Evolutionary conservation across 2,329 filamentous ascomycete genomes (phyloP), one percentile per base, ranked within the genome.

Genomic region (Trichoderma sp.): DNA sequence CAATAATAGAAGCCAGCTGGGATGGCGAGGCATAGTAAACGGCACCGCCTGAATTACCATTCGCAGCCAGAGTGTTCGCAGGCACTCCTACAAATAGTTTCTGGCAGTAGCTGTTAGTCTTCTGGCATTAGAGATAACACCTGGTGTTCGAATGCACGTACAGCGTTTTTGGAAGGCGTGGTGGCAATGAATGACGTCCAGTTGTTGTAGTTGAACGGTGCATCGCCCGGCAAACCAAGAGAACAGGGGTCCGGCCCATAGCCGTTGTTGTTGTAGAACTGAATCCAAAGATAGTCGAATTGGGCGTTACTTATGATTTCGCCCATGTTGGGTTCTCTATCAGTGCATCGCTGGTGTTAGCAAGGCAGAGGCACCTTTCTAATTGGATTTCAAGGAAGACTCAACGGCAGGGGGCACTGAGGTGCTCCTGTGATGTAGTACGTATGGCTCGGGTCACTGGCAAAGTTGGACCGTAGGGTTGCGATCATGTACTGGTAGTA

Each of bases 201-300:
- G 49, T 72, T 71, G 40, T 78, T 72, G 72, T 77, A 81, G 33
- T 78, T 81, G 74, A 80, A 78, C 29, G 73, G 73, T 5, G 72
- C 71, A n/a, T 78, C 76, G 27, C 61, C 68, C 14, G 63, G 63
- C 29, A 69, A 43, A 4, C 68, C 53, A 29, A 69, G 61, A 27
- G 68, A 63, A 24, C 60, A 66, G 19, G 68, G 67, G 35, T 60
- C 40, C 19, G 31, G 47, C n/a, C 27, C 16, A n/a, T 14, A 60
- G 29, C 71, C 73, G 0, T 76, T 75, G 73, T 84, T 85, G 74
- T 84, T 84, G 76, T 84, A 84, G 75, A 83, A 84, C 73, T 84
- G 82, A 29, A 84, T 76, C 72, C 79, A 83, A 13, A 84, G 73
- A 16, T 68, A 68, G 29, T 68, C 56, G 3, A 68, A 68, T 19